Evolutionary conservation across 805 yeast species (phyloP).

Genomic region (Pichia occidentalis): DNA sequence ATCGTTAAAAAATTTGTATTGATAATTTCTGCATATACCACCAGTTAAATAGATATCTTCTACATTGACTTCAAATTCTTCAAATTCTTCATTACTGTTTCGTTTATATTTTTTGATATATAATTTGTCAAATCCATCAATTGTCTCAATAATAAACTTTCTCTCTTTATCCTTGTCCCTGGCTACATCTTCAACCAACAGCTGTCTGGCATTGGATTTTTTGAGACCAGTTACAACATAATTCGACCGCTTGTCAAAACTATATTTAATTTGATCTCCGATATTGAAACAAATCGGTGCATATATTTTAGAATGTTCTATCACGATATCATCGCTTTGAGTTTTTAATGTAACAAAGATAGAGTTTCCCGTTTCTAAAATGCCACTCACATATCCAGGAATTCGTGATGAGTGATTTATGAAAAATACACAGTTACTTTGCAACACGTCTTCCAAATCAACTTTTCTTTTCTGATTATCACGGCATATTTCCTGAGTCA

Average conservation of each 20-base stretch:
- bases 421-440: conserved; percentile 1
- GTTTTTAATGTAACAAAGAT: conserved; percentile 4
- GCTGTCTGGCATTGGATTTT: too few relatives aligned
- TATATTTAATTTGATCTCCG: conserved; percentile 15
- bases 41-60: conserved; percentile 12
- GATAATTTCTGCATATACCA: conserved; percentile 3
- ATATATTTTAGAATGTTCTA: conserved; percentile 11
- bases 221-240: conserved; percentile 17
- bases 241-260: conserved; percentile 2
- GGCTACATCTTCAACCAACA: too few relatives aligned
- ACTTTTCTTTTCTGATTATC: neutral
- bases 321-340: neutral
- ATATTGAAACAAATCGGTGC: conserved; percentile 18
- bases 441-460: conserved; percentile 5
- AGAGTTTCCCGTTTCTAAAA: neutral
- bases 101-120: conserved; percentile 2
- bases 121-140: conserved; percentile 14
- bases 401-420: neutral
- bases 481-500: neutral
- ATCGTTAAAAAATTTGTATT: conserved; percentile 16
- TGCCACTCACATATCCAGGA: conserved; percentile 1
- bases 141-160: conserved; percentile 7
- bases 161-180: too few relatives aligned
- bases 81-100: conserved; percentile 1
- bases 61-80: conserved; percentile 9